A percentile compares a stretch with the other conserved stretches of the same genome.
These are phyloP conservation scores for Daldinia childiae DNA, from an alignment of 495 filamentous ascomycete species.

Conservation along the genomic window DNA sequence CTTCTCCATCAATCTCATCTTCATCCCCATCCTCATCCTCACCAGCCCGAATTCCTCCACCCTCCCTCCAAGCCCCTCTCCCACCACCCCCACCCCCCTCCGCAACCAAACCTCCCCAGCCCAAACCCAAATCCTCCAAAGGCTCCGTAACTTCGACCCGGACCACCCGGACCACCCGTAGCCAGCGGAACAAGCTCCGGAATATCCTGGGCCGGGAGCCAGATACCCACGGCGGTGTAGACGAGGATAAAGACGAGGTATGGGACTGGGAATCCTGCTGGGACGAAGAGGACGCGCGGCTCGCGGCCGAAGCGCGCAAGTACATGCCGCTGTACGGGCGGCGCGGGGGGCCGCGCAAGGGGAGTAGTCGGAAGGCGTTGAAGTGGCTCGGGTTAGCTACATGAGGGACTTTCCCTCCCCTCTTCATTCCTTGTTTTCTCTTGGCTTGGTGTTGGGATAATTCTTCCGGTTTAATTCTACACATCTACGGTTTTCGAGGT, in stretches of 20 bases:
- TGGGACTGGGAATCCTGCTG: not conserved
- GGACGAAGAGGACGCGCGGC: slow-evolving; percentile 17
- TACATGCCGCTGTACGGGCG: slow-evolving; percentile 49
- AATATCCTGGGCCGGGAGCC: slow-evolving; percentile 27
- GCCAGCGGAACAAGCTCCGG: slow-evolving; percentile 32
- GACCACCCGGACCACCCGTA: slow-evolving; percentile 28
- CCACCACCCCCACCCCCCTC: not conserved
- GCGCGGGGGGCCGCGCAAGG: slow-evolving; percentile 33
- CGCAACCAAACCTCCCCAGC: not conserved
- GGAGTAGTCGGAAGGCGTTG: slow-evolving; percentile 48
- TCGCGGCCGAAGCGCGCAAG: slow-evolving; percentile 47
- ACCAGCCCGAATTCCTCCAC: not conserved
- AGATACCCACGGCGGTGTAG: not conserved
- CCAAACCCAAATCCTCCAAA: slow-evolving; percentile 21
- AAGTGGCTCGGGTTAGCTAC: slow-evolving; percentile 50
- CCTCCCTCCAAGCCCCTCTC: not conserved
- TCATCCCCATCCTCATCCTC: not conserved
- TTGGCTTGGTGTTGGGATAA: not conserved
- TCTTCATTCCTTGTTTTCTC: not conserved
- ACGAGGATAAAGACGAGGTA: not conserved
- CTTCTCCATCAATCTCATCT: too few species aligned
- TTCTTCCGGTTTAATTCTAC: too few species aligned
- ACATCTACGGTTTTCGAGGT: too few species aligned
- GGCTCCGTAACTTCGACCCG: slow-evolving; percentile 14
- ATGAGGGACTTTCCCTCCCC: not conserved